Percentiles rank a stretch among this genome's conserved stretches.
phyloP scores from a whole-genome alignment of 805 yeast species.

The Metschnikowia bowlesiae region DNA sequence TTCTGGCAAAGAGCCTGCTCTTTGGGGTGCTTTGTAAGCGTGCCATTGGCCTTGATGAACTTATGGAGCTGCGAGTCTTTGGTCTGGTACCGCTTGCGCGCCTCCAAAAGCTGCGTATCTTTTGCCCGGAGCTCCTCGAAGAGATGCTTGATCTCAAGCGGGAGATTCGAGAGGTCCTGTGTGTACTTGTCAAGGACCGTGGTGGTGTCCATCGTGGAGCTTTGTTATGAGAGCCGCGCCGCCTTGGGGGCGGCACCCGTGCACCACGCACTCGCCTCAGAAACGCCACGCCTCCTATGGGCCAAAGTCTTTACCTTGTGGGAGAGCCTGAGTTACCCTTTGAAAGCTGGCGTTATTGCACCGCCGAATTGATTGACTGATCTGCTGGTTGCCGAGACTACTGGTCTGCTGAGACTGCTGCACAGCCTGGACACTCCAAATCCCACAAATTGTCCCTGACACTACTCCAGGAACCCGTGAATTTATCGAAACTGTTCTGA shows the following conservation, averaged over 20 bases:
- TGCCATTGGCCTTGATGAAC: slow-evolving; percentile 77
- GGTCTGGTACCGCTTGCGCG: slow-evolving; percentile 59
- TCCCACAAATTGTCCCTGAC: too few relatives aligned
- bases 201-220: slow-evolving; percentile 76
- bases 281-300: too few relatives aligned
- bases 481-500: too few relatives aligned
- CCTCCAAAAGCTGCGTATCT: slow-evolving; percentile 63
- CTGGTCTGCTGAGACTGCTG: too few relatives aligned
- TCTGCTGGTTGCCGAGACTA: too few relatives aligned
- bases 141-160: slow-evolving; percentile 78
- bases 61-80: slow-evolving; percentile 81
- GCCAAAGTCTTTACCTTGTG: too few relatives aligned
- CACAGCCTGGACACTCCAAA: too few relatives aligned
- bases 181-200: slow-evolving; percentile 48
- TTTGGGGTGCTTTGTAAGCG: slow-evolving; percentile 74
- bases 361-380: too few relatives aligned
- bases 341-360: too few relatives aligned
- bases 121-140: slow-evolving; percentile 71
- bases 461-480: too few relatives aligned
- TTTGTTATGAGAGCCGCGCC: background rate
- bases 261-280: background rate
- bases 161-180: slow-evolving; percentile 74
- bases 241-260: background rate
- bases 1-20: slow-evolving; percentile 64
- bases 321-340: too few relatives aligned